These are phyloP conservation scores for Pythium brachiatum DNA, from an alignment of 352 stramenopile species.

Conservation along the genomic window DNA sequence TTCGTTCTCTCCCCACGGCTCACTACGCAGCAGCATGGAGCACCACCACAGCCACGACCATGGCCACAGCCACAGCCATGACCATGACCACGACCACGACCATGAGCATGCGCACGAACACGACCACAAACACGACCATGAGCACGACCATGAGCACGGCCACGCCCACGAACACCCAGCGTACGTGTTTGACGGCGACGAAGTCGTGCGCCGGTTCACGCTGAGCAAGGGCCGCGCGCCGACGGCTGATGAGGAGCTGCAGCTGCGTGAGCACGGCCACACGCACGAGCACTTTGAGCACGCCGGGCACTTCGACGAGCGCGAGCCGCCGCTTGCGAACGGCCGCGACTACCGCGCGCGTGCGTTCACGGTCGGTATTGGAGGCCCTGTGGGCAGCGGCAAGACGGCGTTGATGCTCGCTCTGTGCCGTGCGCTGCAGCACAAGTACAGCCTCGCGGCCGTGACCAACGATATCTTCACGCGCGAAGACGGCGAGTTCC, in stretches of 20 bases:
- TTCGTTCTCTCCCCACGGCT: background rate
- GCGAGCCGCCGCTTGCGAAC: constrained; percentile 41
- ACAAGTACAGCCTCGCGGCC: constrained; percentile 76
- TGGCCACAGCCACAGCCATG: constrained; percentile 14
- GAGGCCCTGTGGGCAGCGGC: constrained; percentile 92
- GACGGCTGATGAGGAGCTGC: constrained; percentile 70
- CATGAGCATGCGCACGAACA: constrained; percentile 27
- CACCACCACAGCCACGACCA: constrained; percentile 21
- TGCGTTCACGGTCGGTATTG: constrained; percentile 95
- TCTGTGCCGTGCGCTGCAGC: constrained; percentile 87
- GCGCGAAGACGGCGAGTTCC: constrained; percentile 97
- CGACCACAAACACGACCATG: constrained; percentile 22
- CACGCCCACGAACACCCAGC: constrained; percentile 34
- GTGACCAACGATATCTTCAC: constrained; percentile 99
- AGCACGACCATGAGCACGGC: constrained; percentile 27
- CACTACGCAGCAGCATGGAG: constrained; percentile 15
- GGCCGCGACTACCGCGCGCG: constrained; percentile 80
- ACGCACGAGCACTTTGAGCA: constrained; percentile 88
- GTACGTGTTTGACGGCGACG: constrained; percentile 47
- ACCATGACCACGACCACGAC: constrained; percentile 14
- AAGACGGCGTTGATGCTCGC: constrained; percentile 96
- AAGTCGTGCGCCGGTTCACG: constrained; percentile 69
- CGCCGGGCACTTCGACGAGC: constrained; percentile 66
- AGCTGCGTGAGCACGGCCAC: constrained; percentile 84
- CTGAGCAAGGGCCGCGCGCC: constrained; percentile 52